These are phyloP conservation scores for Aspergillus fumigatus DNA, from an alignment of 2,329 filamentous ascomycete species.

Conservation along the genomic window DNA sequence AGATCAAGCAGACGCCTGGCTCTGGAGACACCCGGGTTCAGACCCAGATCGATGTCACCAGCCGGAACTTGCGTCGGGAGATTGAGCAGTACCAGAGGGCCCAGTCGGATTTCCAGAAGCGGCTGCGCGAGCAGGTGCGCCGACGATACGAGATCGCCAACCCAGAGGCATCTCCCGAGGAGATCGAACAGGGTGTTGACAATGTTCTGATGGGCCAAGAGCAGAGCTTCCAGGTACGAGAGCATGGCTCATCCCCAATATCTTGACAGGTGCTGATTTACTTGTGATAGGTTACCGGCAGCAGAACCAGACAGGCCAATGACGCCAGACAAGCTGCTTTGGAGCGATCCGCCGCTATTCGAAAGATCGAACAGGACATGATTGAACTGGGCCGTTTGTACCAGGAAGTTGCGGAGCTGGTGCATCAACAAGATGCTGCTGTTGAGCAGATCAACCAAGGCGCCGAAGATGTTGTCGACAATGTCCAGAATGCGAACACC, in stretches of 20 bases:
- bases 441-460: conserved; percentile 80
- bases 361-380: conserved; percentile 90
- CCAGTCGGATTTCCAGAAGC: conserved; percentile 75
- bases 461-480: conserved; percentile 76
- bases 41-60: conserved; percentile 75
- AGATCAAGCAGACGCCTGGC: conserved; percentile 76
- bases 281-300: conserved; percentile 27
- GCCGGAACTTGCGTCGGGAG: conserved; percentile 72
- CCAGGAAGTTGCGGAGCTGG: conserved; percentile 79
- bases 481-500: conserved; percentile 79
- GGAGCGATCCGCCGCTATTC: conserved; percentile 78
- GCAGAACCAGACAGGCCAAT: conserved; percentile 65
- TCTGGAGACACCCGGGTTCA: conserved; percentile 68
- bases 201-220: conserved; percentile 58
- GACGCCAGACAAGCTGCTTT: conserved; percentile 74
- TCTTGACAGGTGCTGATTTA: neutral
- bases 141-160: conserved; percentile 87
- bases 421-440: conserved; percentile 79
- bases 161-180: conserved; percentile 71
- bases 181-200: conserved; percentile 73
- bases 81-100: conserved; percentile 78
- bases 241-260: neutral
- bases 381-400: conserved; percentile 82
- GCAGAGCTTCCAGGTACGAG: conserved; percentile 76
- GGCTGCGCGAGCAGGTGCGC: conserved; percentile 76